Conservation (phyloP, 108 stramenopile species). For the Skeletonema costatum region DNA sequence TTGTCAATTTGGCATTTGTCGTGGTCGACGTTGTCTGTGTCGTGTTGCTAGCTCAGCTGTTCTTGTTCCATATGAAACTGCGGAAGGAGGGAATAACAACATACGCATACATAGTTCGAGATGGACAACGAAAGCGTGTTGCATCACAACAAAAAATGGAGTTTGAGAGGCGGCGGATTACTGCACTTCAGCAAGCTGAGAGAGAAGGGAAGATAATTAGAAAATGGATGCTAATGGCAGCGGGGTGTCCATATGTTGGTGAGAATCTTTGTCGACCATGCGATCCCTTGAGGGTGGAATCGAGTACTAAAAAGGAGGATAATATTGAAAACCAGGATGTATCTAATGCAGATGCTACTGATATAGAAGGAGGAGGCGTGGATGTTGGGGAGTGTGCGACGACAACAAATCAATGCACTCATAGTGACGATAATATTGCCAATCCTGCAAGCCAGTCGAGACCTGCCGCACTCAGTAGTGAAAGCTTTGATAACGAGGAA, state of each 20-base stretch:
- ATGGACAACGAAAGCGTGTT: conserved; percentile 61
- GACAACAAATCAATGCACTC: conserved; percentile 1
- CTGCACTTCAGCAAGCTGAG: conserved; percentile 27
- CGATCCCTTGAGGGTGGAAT: conserved; percentile 28
- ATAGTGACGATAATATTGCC: neutral
- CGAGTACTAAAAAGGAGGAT: neutral
- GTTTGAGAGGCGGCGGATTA: conserved; percentile 37
- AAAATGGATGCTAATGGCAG: conserved; percentile 22
- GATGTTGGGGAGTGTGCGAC: neutral
- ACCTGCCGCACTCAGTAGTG: neutral
- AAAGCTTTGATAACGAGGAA: neutral
- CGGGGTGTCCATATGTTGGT: conserved; percentile 24
- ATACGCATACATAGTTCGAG: conserved; percentile 83
- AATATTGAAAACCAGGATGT: conserved; percentile 2
- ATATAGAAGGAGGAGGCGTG: conserved; percentile 1
- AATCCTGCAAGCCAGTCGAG: neutral
- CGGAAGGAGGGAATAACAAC: conserved; percentile 76
- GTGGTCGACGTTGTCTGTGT: conserved; percentile 54
- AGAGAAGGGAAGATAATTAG: conserved; percentile 20
- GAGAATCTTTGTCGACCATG: conserved; percentile 26
- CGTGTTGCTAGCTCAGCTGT: conserved; percentile 64
- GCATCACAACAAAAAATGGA: conserved; percentile 42
- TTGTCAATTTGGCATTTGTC: conserved; percentile 50
- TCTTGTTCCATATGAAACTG: conserved; percentile 77
- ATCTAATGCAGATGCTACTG: neutral